Percentiles rank a stretch among this genome's conserved stretches.
These are phyloP conservation scores for Saccharomyces pastorianus DNA, from an alignment of 1,139 yeast genomes.

Conservation along the genomic window DNA sequence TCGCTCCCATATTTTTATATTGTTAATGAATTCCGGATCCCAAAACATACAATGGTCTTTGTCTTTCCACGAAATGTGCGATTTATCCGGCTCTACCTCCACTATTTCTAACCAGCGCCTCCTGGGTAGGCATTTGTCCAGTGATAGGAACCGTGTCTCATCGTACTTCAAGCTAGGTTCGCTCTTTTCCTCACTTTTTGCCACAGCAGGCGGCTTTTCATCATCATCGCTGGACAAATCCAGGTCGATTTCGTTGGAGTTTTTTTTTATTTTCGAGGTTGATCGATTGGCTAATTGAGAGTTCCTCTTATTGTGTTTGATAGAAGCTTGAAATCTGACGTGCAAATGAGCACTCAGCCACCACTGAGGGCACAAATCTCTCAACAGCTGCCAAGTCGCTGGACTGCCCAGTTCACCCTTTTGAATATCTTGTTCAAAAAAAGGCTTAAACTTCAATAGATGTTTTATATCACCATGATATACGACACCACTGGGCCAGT, in stretches of 20 bases:
- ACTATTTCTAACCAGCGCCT: slow-evolving; percentile 46
- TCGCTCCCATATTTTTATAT: slow-evolving; percentile 31
- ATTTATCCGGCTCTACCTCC: slow-evolving; percentile 33
- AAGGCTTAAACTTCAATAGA: slow-evolving; percentile 55
- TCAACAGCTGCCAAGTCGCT: slow-evolving; percentile 50
- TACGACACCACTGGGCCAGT: slow-evolving; percentile 87
- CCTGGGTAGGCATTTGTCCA: slow-evolving; percentile 73
- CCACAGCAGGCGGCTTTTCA: not conserved
- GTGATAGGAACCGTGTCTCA: slow-evolving; percentile 58
- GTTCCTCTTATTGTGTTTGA: slow-evolving; percentile 31
- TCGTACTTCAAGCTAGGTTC: not conserved
- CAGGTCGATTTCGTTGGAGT: slow-evolving; percentile 37
- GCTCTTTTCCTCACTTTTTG: slow-evolving; percentile 5
- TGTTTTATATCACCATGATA: slow-evolving; percentile 48
- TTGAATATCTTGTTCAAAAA: slow-evolving; percentile 55
- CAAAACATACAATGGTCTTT: slow-evolving; percentile 20
- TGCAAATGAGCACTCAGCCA: slow-evolving; percentile 94
- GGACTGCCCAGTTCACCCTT: slow-evolving; percentile 67
- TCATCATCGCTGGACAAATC: slow-evolving; percentile 30
- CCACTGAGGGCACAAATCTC: slow-evolving; percentile 48
- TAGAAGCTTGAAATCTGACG: slow-evolving; percentile 55
- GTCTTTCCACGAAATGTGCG: slow-evolving; percentile 19
- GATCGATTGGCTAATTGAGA: slow-evolving; percentile 3
- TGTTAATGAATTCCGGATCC: slow-evolving; percentile 44
- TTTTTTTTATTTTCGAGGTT: slow-evolving; percentile 17